Evolutionary conservation across 2,329 filamentous ascomycete species (phyloP), one percentile per base, ranked within the genome.

Genomic region (Coniochaeta sp.): DNA sequence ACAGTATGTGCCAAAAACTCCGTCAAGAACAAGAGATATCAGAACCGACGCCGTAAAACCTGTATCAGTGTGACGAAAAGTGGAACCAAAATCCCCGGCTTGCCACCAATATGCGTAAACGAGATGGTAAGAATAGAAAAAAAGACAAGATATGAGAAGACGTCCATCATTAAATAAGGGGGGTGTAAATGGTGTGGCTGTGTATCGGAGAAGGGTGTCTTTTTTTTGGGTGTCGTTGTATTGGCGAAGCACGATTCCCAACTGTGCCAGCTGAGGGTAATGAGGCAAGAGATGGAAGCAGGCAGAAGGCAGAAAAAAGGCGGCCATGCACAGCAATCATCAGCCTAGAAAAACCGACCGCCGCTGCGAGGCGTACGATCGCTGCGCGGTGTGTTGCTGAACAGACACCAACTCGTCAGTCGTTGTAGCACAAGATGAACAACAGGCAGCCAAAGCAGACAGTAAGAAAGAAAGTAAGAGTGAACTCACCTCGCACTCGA

Each of bases 401-500:
- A 22, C 16, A 3, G 50, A n/a, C n/a, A n/a, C n/a, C n/a, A 16
- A 26, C 31, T 2, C 3, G 22, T 49, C 30, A 49, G 47, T 33
- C 20, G 16, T n/a, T n/a, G n/a, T 26, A 4, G 5, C 38, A 42
- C 38, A 24, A 26, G n/a, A 24, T 32, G 14, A 54, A 31, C 48
- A n/a, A 22, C 22, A 9, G 38, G 6, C 26, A 20, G n/a, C 4
- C n/a, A n/a, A n/a, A n/a, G n/a, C n/a, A n/a, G n/a, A n/a, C n/a
- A n/a, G n/a, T n/a, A n/a, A n/a, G n/a, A n/a, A n/a, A n/a, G n/a
- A n/a, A n/a, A n/a, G n/a, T n/a, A n/a, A n/a, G n/a, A n/a, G n/a
- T n/a, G 30, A 20, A 72, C 78, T 74, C 67, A 83, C 79, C 76
- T 73, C 52, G 73, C 70, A 51, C 73, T 76, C 4, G 79, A 77